These are phyloP conservation scores for Hirschfeldia incana DNA, from an alignment of 345 rosid species.

Conservation along the genomic window DNA sequence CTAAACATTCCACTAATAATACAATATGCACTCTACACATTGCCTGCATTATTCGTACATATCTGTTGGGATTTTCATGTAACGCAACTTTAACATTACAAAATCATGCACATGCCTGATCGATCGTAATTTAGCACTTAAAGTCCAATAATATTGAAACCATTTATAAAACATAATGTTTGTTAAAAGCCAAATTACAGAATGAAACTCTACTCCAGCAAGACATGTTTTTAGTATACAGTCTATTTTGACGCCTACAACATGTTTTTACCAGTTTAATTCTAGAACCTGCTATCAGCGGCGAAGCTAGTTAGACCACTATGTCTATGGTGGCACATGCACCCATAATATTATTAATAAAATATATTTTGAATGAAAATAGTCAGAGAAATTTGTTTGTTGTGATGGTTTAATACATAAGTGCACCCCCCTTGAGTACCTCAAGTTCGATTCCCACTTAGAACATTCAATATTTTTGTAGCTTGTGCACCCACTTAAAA, in stretches of 20 bases:
- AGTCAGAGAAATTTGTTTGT: too few relatives aligned
- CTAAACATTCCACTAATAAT: slow-evolving; percentile 20
- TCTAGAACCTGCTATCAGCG: not conserved
- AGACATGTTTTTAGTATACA: not conserved
- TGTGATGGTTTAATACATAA: too few relatives aligned
- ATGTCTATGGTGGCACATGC: too few relatives aligned
- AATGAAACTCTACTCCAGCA: not conserved
- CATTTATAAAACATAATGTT: not conserved
- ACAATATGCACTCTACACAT: not conserved
- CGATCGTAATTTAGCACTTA: not conserved
- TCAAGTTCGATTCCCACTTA: too few relatives aligned
- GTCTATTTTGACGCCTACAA: not conserved
- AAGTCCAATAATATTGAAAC: not conserved
- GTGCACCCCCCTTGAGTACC: too few relatives aligned
- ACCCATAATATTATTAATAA: too few relatives aligned
- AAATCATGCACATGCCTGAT: slow-evolving; percentile 1
- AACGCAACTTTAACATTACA: slow-evolving; percentile 12
- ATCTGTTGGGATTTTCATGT: slow-evolving; percentile 5
- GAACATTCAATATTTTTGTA: too few relatives aligned
- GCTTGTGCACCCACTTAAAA: too few relatives aligned
- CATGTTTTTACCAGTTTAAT: not conserved
- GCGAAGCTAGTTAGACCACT: too few relatives aligned
- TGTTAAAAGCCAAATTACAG: not conserved
- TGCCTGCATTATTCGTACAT: slow-evolving; percentile 7
- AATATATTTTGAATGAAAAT: too few relatives aligned